These are phyloP conservation scores for Pulveroboletus sp. DNA, from an alignment of 768 basidiomycete species.

Conservation along the genomic window DNA sequence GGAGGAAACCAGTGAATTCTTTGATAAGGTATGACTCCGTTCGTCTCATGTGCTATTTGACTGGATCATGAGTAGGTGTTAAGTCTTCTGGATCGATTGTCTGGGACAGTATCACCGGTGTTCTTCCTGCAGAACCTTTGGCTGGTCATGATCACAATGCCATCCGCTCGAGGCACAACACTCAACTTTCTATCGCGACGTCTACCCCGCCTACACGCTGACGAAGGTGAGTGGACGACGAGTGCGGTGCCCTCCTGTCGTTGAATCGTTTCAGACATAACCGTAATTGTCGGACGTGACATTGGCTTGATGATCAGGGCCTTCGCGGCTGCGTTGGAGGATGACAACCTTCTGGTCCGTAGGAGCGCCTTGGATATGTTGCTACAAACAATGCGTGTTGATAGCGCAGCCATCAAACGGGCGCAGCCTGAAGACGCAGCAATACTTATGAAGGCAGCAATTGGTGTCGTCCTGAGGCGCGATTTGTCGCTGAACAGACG, in stretches of 20 bases:
- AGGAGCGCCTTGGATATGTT: conserved; percentile 83
- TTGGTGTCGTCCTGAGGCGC: conserved; percentile 83
- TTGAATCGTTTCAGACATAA: conserved; percentile 46
- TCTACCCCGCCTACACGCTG: conserved; percentile 62
- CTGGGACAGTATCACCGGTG: conserved; percentile 75
- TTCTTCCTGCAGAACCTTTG: conserved; percentile 97
- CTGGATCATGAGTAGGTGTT: conserved; percentile 54
- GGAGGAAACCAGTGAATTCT: conserved; percentile 96
- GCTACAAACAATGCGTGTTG: conserved; percentile 67
- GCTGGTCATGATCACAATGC: conserved; percentile 88
- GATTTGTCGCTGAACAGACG: conserved; percentile 92
- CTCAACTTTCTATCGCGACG: conserved; percentile 84
- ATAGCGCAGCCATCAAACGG: conserved; percentile 65
- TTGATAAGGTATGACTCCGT: conserved; percentile 63
- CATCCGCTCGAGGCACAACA: conserved; percentile 78
- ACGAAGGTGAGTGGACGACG: conserved; percentile 53
- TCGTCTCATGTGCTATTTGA: not conserved
- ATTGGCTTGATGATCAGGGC: conserved; percentile 93
- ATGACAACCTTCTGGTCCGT: conserved; percentile 88
- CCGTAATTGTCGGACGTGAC: conserved; percentile 73
- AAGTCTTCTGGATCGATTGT: conserved; percentile 72
- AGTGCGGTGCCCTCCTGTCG: not conserved
- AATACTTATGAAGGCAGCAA: conserved; percentile 83
- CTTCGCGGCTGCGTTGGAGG: conserved; percentile 86
- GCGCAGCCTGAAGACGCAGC: conserved; percentile 69